Evolutionary conservation across 2,329 filamentous ascomycete genomes (phyloP).

Genomic region (Myriosclerotinia curreyana): DNA sequence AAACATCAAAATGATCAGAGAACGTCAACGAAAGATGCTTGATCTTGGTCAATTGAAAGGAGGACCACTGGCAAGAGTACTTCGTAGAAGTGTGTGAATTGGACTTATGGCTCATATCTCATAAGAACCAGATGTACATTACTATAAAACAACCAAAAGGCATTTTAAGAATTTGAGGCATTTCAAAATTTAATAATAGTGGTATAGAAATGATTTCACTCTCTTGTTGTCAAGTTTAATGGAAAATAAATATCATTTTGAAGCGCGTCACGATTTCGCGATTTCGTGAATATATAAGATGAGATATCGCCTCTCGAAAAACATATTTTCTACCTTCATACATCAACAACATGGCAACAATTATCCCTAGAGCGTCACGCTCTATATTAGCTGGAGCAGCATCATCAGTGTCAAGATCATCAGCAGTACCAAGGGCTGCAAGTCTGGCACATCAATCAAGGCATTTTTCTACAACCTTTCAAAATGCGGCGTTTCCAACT

Average conservation of each 20-base stretch:
- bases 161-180: background rate
- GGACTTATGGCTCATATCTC: background rate
- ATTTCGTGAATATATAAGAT: background rate
- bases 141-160: background rate
- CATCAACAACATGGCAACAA: constrained; percentile 23
- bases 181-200: background rate
- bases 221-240: background rate
- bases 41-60: constrained; percentile 16
- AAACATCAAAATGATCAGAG: constrained; percentile 79
- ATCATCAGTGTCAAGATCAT: constrained; percentile 18
- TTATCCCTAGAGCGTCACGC: constrained; percentile 28
- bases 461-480: constrained; percentile 30
- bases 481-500: constrained; percentile 31
- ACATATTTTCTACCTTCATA: constrained; percentile 1
- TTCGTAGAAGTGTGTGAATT: background rate
- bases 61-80: background rate
- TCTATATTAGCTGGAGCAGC: constrained; percentile 28
- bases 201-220: background rate
- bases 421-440: background rate
- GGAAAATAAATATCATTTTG: background rate
- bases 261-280: constrained; percentile 8
- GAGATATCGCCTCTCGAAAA: constrained; percentile 23
- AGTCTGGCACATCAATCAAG: constrained; percentile 19
- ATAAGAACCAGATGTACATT: background rate
- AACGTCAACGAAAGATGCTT: constrained; percentile 71